Percentiles rank a stretch among this genome's conserved stretches.
Evolutionary conservation across 768 basidiomycete genomes (phyloP).

Genomic region (Boletus eberwhitei): DNA sequence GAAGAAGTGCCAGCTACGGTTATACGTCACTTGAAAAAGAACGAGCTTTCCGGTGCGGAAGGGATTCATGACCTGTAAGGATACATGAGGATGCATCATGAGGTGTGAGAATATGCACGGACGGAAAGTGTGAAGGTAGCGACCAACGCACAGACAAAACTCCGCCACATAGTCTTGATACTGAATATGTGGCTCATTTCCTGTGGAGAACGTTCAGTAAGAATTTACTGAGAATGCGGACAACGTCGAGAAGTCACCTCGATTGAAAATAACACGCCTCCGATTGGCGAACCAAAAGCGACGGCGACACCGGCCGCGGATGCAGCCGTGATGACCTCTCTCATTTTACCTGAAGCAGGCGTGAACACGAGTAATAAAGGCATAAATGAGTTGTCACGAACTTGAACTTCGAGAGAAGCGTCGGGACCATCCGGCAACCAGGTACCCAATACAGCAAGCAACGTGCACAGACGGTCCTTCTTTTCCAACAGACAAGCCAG

Average conservation of each 20-base stretch:
- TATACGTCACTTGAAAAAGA: conserved; percentile 96
- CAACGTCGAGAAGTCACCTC: conserved; percentile 54
- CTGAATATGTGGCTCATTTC: conserved; percentile 99
- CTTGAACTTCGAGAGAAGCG: conserved; percentile 87
- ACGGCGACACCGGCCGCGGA: conserved; percentile 98
- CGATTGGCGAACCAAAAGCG: conserved; percentile 97
- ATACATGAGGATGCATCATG: conserved; percentile 22
- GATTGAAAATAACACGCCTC: conserved; percentile 95
- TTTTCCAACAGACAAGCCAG: conserved; percentile 95
- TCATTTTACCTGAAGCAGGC: conserved; percentile 57
- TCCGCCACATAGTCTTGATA: conserved; percentile 98
- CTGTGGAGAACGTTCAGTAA: conserved; percentile 36
- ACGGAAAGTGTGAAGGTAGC: conserved; percentile 96
- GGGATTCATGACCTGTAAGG: conserved; percentile 87
- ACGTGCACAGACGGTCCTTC: conserved; percentile 98
- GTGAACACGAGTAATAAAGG: conserved; percentile 15
- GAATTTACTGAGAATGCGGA: not conserved
- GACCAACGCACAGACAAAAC: conserved; percentile 95
- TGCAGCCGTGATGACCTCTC: conserved; percentile 91
- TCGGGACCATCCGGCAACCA: conserved; percentile 82
- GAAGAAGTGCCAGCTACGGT: conserved; percentile 98
- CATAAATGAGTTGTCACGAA: conserved; percentile 34
- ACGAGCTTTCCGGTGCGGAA: conserved; percentile 98
- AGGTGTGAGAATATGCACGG: conserved; percentile 34
- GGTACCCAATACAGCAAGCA: conserved; percentile 88